Evolutionary conservation across 495 filamentous ascomycete species (phyloP).

Genomic region (Tuber indicum): DNA sequence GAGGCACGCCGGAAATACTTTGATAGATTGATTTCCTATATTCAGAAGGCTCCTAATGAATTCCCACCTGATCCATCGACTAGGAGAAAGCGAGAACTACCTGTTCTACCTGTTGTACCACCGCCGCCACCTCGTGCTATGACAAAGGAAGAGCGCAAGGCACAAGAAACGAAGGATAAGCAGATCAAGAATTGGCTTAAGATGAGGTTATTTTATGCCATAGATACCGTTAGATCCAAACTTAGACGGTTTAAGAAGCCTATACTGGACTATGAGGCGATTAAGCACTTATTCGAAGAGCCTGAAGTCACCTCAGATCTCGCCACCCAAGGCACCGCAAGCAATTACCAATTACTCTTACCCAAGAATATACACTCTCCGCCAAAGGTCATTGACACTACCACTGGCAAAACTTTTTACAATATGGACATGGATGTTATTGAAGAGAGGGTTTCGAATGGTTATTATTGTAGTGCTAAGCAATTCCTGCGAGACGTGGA

Average conservation of each 20-base stretch:
- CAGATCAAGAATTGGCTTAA: constrained; percentile 77
- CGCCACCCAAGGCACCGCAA: not conserved
- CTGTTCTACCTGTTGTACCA: constrained; percentile 65
- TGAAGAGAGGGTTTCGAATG: constrained; percentile 88
- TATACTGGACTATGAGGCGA: constrained; percentile 63
- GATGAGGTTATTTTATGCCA: constrained; percentile 77
- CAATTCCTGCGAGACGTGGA: constrained; percentile 85
- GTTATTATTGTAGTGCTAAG: constrained; percentile 80
- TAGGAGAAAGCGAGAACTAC: constrained; percentile 76
- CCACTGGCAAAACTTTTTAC: constrained; percentile 78
- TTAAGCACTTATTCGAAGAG: constrained; percentile 76
- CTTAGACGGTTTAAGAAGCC: constrained; percentile 78
- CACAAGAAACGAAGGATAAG: constrained; percentile 71
- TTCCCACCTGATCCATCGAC: constrained; percentile 73
- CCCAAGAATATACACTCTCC: constrained; percentile 16
- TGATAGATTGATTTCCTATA: constrained; percentile 58
- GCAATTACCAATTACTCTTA: not conserved
- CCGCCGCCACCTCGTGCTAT: constrained; percentile 58
- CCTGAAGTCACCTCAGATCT: constrained; percentile 59
- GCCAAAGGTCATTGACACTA: constrained; percentile 24
- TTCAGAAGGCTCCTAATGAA: constrained; percentile 68
- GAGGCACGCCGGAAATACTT: constrained; percentile 71
- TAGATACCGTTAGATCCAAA: constrained; percentile 84
- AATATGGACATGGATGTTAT: constrained; percentile 91
- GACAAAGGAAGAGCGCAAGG: constrained; percentile 70